phyloP scores from a whole-genome alignment of 371 early-diverging fungal species.

The Lichtheimia hyalospora region DNA sequence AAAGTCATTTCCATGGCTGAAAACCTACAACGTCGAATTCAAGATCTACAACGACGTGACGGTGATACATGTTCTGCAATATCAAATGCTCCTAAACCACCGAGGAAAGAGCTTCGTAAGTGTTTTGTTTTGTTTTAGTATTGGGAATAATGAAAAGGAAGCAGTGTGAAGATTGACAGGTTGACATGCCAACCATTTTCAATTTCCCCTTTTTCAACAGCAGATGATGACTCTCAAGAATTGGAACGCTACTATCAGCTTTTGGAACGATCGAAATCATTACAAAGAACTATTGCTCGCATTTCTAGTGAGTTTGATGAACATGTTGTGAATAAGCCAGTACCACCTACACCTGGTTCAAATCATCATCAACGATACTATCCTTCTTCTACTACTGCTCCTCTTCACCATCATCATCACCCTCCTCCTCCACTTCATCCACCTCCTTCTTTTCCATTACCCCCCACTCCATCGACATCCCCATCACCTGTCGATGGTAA shows the following conservation, averaged over 20 bases:
- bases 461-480: conserved; percentile 7
- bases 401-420: neutral
- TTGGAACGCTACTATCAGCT: conserved; percentile 18
- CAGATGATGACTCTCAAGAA: conserved; percentile 5
- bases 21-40: conserved; percentile 9
- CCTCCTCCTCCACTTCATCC: conserved; percentile 11
- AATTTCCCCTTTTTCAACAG: neutral
- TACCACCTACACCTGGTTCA: neutral
- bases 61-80: neutral
- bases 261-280: conserved; percentile 16
- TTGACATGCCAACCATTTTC: neutral
- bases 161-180: too few relatives aligned
- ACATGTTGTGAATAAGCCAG: neutral
- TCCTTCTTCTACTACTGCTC: too few relatives aligned
- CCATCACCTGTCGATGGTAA: neutral
- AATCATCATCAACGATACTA: neutral
- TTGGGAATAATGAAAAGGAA: too few relatives aligned
- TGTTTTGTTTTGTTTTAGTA: too few relatives aligned
- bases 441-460: conserved; percentile 15
- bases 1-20: conserved; percentile 18
- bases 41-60: conserved; percentile 11
- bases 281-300: conserved; percentile 8
- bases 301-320: conserved; percentile 12
- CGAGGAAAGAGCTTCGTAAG: too few relatives aligned
- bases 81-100: neutral